A percentile compares a stretch with the other conserved stretches of the same genome.
Conservation (phyloP, 176 grass and related monocot species). For the Carex scoparia region DNA sequence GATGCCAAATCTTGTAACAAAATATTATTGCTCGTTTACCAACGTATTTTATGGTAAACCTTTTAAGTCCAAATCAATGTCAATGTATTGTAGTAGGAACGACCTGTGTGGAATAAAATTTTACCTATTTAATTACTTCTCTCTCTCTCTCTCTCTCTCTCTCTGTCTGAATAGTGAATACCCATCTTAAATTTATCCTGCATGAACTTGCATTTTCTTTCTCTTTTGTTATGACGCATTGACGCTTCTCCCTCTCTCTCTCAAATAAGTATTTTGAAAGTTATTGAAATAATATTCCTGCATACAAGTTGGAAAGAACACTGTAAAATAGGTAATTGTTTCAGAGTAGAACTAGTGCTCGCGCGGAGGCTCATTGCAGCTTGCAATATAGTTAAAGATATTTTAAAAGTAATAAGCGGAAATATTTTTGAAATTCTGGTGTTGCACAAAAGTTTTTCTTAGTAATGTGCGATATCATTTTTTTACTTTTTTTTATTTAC, state of each 20-base stretch:
- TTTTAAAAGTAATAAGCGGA: no score
- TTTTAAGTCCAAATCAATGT: slow-evolving; percentile 45
- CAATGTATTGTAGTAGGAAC: slow-evolving; percentile 19
- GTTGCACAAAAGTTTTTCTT: no score
- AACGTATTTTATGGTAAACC: slow-evolving; percentile 84
- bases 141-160: background rate
- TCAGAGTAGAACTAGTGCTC: background rate
- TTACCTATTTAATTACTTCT: background rate
- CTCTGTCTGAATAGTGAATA: no score
- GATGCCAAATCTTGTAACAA: slow-evolving; percentile 63
- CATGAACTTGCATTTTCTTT: background rate
- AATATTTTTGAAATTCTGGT: no score
- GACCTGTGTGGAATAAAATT: slow-evolving; percentile 31
- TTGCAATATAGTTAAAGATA: no score
- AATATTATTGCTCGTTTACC: slow-evolving; percentile 78
- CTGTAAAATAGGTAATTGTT: background rate
- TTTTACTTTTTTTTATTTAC: no score
- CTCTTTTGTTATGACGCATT: background rate
- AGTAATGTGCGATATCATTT: no score
- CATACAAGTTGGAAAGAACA: background rate
- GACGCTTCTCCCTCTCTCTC: no score
- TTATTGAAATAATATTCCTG: background rate
- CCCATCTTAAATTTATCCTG: background rate
- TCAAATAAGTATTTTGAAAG: no score
- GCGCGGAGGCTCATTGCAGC: background rate